Evolutionary conservation across 805 yeast genomes (phyloP), one percentile per base, ranked within the genome.

Genomic region (Saturnispora besseyi): DNA sequence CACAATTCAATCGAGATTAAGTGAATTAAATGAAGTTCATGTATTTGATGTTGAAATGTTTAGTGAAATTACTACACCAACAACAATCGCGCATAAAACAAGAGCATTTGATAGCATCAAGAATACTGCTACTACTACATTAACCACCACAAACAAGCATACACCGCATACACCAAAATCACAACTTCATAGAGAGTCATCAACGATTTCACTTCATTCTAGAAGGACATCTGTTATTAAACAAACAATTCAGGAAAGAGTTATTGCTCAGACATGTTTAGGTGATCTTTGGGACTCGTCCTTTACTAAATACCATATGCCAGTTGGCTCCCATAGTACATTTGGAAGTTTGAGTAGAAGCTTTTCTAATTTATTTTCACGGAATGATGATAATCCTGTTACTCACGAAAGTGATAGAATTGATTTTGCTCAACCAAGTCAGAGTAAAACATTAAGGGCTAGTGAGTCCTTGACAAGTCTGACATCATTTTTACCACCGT

Each of bases 171-270:
- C 38, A 9, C 31, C 34, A 10, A 28, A 22, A 5, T 40, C 41
- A 40, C 21, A 40, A 37, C 34, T 34, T 15, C 15, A 33, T 22
- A 13, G 44, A 45, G 21, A 41, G 28, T 29, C 42, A 31, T 41
- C 46, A 3, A 29, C 6, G 15, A 11, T 41, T 18, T 22, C 44
- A 7, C 32, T 42, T 40, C 38, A 46, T 28, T 13, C 29, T 15
- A 49, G 38, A 38, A 41, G 21, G 21, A 21, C n/a, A 11, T n/a
- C 15, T 13, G 13, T 42, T 2, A 37, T 54, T 8, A 50, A 45
- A 18, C 40, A 52, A 7, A 41, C 57, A 3, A 12, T 52, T 5
- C 57, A 52, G 26, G 55, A 54, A 13, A 48, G 57, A 33, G 55
- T 50, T 8, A 9, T 29, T 4, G 53, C 54, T 1, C 57, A 54